A percentile compares a stretch with the other conserved stretches of the same genome.
These are phyloP conservation scores for Boletellus emodensis DNA, from an alignment of 768 basidiomycete species.

Conservation along the genomic window DNA sequence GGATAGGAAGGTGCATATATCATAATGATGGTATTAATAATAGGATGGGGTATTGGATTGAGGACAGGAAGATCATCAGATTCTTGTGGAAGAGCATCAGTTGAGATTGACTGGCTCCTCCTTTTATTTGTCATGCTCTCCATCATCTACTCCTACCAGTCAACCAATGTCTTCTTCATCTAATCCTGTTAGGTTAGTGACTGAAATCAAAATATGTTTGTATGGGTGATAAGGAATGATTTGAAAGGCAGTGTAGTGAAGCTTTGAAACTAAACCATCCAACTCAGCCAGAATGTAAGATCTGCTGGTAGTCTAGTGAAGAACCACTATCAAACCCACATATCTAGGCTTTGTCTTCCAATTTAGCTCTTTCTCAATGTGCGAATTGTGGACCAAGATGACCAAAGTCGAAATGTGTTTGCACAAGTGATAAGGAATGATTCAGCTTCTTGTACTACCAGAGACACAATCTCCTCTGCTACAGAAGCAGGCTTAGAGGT, in stretches of 20 bases:
- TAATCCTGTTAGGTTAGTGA: background rate
- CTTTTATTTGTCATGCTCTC: too few relatives aligned
- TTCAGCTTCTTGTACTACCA: too few relatives aligned
- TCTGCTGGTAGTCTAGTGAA: constrained; percentile 16
- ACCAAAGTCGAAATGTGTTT: too few relatives aligned
- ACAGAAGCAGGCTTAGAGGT: too few relatives aligned
- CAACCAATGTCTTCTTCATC: background rate
- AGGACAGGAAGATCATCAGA: too few relatives aligned
- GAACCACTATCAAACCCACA: constrained; percentile 25
- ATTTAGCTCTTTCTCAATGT: constrained; percentile 13
- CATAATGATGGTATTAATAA: too few relatives aligned
- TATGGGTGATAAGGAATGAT: constrained; percentile 25
- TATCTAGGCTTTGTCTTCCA: constrained; percentile 24
- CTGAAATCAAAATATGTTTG: background rate
- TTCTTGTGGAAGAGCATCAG: too few relatives aligned
- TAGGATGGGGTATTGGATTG: background rate
- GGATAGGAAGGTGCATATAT: too few relatives aligned
- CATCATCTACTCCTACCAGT: too few relatives aligned
- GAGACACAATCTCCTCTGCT: too few relatives aligned
- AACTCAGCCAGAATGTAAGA: constrained; percentile 27
- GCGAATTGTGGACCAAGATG: background rate
- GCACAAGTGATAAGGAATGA: too few relatives aligned
- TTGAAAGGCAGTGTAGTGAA: constrained; percentile 17
- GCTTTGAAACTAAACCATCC: constrained; percentile 16
- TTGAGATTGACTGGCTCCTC: too few relatives aligned